Base-by-base conservation (phyloP, 768 basidiomycete genomes). In the Infundibulicybe gibba region DNA sequence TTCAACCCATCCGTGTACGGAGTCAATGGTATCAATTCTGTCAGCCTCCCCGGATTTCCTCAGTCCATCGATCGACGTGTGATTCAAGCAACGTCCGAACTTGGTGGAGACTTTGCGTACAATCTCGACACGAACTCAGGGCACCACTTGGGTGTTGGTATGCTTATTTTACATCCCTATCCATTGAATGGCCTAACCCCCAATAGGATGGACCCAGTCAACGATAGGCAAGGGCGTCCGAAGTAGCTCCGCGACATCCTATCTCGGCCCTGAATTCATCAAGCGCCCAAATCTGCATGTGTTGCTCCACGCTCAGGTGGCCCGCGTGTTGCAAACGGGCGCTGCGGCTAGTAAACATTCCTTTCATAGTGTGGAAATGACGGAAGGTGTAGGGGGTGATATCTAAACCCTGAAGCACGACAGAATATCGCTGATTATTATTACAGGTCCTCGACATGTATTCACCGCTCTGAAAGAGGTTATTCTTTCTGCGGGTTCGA, bases 121-220 rank as follows among this genome's bases (percentile, higher is more conserved):
- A 58, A 61, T 32, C 15, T 54, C 19, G 67, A 69, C 46, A 44
- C 49, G 39, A 67, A 67, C 38, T 55, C 61, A 0, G 67, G 67
- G 11, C 49, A 41, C 15, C 62, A 61, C 1, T 40, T 69, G 4
- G 67, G 67, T n/a, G 49, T 66, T 14, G 57, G 67, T 67, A 30
- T 30, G 60, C 48, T 0, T 32, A 17, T 39, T 31, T n/a, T n/a
- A n/a, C n/a, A n/a, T n/a, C n/a, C 25, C 2, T 19, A 13, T 34
- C 16, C 15, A 43, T 11, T n/a, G 12, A n/a, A 33, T 48, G 32
- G 13, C 32, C 11, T 42, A 14, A n/a, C n/a, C n/a, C n/a, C n/a
- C n/a, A n/a, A n/a, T 32, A 57, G 60, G 44, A 5, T 61, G 54
- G 57, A 39, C 32, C 14, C 64, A 61, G 32, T 54, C 55, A 10